phyloP scores from a whole-genome alignment of 2,329 filamentous ascomycete genomes.

The Monosporascus sp. region DNA sequence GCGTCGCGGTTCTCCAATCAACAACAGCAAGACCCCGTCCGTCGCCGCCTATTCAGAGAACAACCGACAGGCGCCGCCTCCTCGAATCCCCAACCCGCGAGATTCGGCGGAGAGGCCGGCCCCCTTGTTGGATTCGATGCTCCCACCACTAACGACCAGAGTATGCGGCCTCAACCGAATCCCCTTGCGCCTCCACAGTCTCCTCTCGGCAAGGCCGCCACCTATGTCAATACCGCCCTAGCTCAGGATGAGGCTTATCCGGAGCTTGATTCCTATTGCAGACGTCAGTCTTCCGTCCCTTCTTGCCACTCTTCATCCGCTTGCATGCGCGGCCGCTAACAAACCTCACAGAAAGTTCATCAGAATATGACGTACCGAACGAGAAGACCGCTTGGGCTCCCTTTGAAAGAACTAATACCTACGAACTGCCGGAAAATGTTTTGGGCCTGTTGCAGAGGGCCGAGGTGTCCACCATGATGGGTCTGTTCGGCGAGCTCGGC shows the following conservation, averaged over 20 bases:
- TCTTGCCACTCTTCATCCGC: not conserved
- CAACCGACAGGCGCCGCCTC: slow-evolving; percentile 14
- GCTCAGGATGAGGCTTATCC: slow-evolving; percentile 75
- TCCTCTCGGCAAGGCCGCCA: slow-evolving; percentile 69
- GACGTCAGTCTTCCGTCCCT: slow-evolving; percentile 58
- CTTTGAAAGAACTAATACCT: slow-evolving; percentile 80
- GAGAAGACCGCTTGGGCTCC: slow-evolving; percentile 72
- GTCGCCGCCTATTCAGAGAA: slow-evolving; percentile 45
- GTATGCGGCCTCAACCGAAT: slow-evolving; percentile 21
- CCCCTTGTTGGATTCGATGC: slow-evolving; percentile 12
- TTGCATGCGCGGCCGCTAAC: slow-evolving; percentile 22
- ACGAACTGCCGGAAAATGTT: slow-evolving; percentile 85
- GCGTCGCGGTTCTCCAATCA: slow-evolving; percentile 40
- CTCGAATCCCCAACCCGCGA: slow-evolving; percentile 9
- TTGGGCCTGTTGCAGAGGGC: slow-evolving; percentile 89
- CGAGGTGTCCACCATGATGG: slow-evolving; percentile 87
- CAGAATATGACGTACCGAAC: slow-evolving; percentile 78
- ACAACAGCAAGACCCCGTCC: slow-evolving; percentile 37
- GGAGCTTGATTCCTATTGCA: slow-evolving; percentile 82
- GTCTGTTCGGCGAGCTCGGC: slow-evolving; percentile 87
- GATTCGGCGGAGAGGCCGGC: slow-evolving; percentile 11
- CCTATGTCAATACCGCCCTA: slow-evolving; percentile 76
- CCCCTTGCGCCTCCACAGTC: slow-evolving; percentile 36
- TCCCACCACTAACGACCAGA: slow-evolving; percentile 15
- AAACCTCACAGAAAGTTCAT: slow-evolving; percentile 65